Conservation (phyloP, 495 filamentous ascomycete species). For the Oidiodendron maius region DNA sequence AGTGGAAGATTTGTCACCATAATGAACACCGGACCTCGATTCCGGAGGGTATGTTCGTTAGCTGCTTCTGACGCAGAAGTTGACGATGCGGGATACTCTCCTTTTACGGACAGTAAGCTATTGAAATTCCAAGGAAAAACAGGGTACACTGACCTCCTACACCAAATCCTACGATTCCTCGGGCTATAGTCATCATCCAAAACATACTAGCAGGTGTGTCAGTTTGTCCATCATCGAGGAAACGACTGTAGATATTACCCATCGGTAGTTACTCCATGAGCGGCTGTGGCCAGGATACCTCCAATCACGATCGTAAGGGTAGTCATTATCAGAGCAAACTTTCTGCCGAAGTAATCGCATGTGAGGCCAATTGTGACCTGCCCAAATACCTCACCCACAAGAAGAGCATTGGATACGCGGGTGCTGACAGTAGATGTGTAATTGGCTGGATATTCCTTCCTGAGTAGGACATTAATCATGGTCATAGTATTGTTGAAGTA, state of each 20-base stretch:
- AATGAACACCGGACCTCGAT: constrained; percentile 46
- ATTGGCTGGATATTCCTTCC: constrained; percentile 37
- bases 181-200: constrained; percentile 49
- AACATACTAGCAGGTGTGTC: constrained; percentile 31
- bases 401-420: constrained; percentile 45
- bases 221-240: neutral
- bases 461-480: constrained; percentile 46
- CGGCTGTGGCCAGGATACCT: constrained; percentile 43
- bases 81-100: constrained; percentile 41
- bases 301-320: constrained; percentile 47
- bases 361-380: constrained; percentile 43
- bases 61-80: constrained; percentile 40
- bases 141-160: constrained; percentile 29
- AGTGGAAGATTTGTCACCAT: constrained; percentile 47
- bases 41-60: constrained; percentile 36
- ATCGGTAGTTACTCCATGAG: constrained; percentile 37
- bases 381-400: constrained; percentile 48
- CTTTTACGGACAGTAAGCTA: constrained; percentile 6
- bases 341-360: constrained; percentile 48
- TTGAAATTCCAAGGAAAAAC: neutral
- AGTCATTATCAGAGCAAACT: constrained; percentile 43
- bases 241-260: constrained; percentile 12
- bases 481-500: constrained; percentile 52
- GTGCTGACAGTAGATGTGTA: constrained; percentile 40
- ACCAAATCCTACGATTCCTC: constrained; percentile 48